Conservation (phyloP, 768 basidiomycete genomes). For the Russula sp. region DNA sequence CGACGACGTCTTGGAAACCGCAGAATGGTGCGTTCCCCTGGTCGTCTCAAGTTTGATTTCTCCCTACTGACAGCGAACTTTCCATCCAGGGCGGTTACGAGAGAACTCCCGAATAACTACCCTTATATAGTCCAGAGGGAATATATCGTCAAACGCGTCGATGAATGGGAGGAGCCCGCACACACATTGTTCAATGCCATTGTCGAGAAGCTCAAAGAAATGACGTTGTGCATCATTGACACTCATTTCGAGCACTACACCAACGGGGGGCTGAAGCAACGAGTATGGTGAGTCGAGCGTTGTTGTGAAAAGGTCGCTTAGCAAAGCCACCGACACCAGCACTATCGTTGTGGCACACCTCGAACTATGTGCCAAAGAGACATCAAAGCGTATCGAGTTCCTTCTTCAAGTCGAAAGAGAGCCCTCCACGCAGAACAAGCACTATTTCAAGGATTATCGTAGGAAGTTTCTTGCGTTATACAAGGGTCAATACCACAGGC, state of each 20-base stretch:
- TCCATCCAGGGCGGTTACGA: constrained; percentile 51
- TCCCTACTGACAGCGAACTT: not conserved
- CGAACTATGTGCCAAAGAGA: not conserved
- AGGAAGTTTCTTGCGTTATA: constrained; percentile 8
- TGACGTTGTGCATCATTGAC: constrained; percentile 40
- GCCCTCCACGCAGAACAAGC: not conserved
- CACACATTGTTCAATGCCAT: constrained; percentile 39
- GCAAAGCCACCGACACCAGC: not conserved
- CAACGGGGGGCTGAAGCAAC: constrained; percentile 46
- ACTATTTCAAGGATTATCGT: constrained; percentile 9
- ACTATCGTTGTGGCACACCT: not conserved
- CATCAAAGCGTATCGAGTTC: not conserved
- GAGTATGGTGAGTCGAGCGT: constrained; percentile 37
- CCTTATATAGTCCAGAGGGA: constrained; percentile 54
- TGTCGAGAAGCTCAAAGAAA: constrained; percentile 33
- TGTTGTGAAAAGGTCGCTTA: not conserved
- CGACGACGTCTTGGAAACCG: constrained; percentile 45
- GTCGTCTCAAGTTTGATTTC: not conserved
- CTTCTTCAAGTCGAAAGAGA: not conserved
- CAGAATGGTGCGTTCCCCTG: constrained; percentile 38
- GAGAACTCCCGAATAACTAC: constrained; percentile 63
- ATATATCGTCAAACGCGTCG: constrained; percentile 42
- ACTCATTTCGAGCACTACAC: constrained; percentile 48
- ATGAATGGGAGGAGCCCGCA: constrained; percentile 46
- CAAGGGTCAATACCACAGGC: not conserved